Evolutionary conservation across 1,284 basidiomycete genomes (phyloP).

Genomic region (Leccinum solheimii): DNA sequence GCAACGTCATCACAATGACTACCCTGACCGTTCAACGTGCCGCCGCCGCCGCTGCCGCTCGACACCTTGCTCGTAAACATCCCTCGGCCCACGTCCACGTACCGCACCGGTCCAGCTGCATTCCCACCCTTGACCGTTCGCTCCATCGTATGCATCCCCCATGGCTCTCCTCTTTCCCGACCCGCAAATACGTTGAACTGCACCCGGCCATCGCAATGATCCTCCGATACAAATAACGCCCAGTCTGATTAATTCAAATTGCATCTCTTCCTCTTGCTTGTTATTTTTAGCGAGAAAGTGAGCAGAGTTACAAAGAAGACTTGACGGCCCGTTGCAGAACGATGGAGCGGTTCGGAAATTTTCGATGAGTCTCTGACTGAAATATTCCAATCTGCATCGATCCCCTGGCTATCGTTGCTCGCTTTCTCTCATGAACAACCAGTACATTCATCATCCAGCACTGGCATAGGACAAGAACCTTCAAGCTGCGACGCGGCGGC

Average conservation of each 20-base stretch:
- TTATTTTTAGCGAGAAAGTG: no score
- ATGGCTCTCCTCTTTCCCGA: slow-evolving; percentile 49
- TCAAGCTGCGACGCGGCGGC: no score
- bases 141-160: slow-evolving; percentile 69
- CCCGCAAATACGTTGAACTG: slow-evolving; percentile 68
- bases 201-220: slow-evolving; percentile 59
- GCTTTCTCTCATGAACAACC: no score
- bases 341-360: no score
- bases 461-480: no score
- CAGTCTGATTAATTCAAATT: slow-evolving; percentile 34
- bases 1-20: slow-evolving; percentile 9
- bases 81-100: slow-evolving; percentile 40
- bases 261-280: no score
- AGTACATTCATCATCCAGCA: no score
- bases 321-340: no score
- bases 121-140: slow-evolving; percentile 40
- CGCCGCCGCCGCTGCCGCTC: not conserved
- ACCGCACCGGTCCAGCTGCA: slow-evolving; percentile 40
- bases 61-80: slow-evolving; percentile 58
- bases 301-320: no score
- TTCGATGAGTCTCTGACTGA: no score
- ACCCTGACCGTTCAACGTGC: not conserved
- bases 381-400: no score
- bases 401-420: no score
- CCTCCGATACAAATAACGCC: slow-evolving; percentile 68